A percentile compares a stretch with the other conserved stretches of the same genome.
Evolutionary conservation across 2,329 filamentous ascomycete species (phyloP).

Genomic region (Xylariomycetidae sp.): DNA sequence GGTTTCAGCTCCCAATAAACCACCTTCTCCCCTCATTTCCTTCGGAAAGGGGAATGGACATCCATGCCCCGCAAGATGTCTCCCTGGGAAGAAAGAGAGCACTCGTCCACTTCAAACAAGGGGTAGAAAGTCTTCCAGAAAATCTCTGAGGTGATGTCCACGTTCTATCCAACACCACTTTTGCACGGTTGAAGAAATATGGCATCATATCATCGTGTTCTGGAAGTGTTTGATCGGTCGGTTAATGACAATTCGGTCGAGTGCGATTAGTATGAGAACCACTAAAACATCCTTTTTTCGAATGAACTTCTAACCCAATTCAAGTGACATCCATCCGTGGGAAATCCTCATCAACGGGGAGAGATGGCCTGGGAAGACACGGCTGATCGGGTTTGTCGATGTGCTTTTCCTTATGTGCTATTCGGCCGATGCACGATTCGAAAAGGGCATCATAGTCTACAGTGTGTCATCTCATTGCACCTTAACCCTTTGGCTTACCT

Average conservation of each 20-base stretch:
- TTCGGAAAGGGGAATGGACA: no score
- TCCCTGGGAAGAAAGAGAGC: no score
- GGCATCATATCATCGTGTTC: constrained; percentile 29
- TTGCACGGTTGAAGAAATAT: no score
- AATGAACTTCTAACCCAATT: neutral
- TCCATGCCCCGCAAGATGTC: no score
- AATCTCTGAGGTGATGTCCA: no score
- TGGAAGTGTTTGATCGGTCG: constrained; percentile 27
- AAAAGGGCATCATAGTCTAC: constrained; percentile 25
- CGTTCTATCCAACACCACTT: no score
- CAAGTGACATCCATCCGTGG: constrained; percentile 29
- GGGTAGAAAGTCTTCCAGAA: no score
- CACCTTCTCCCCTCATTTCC: neutral
- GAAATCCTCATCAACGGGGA: constrained; percentile 28
- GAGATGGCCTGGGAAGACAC: constrained; percentile 27
- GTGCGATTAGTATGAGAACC: constrained; percentile 23
- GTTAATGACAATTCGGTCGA: constrained; percentile 25
- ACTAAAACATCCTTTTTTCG: neutral
- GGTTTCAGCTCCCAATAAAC: no score
- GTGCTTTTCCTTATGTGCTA: constrained; percentile 30
- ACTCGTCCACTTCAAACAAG: no score
- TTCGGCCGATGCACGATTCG: constrained; percentile 25
- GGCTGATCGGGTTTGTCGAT: constrained; percentile 30
- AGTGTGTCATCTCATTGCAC: constrained; percentile 19
- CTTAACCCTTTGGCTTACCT: neutral